Evolutionary conservation across 75 land plant genomes (phyloP), one percentile per base, ranked within the genome.

Genomic region (Picea sitchensis): DNA sequence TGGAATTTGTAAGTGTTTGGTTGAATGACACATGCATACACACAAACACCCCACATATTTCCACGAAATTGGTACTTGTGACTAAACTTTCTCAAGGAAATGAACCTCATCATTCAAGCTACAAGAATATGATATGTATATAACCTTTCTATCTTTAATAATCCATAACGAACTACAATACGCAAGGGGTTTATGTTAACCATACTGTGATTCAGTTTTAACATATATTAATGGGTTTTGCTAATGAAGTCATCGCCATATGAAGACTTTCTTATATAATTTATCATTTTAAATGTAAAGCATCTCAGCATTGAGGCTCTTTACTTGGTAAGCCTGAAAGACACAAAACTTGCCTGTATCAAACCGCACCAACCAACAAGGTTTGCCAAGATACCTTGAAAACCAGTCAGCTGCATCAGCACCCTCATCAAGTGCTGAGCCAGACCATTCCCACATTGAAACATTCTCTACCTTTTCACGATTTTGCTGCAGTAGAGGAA

Each of bases 401-500:
- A 98, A 91, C 99, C 99, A 98, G 4, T 89, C 65, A 3, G 92
- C 69, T 78, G 98, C 96, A 75, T 90, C 89, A 68, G 58, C 76
- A 72, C 99, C 99, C 65, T 98, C 94, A 82, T 93, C 93, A 65
- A 93, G 63, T 51, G 92, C 98, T 73, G 90, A 77, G n/a, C 99
- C 99, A 61, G 88, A 80, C 99, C 99, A 98, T 51, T 93, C 89
- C 99, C 98, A 98, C 20, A 91, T 88, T 56, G 96, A 89, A 51
- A 92, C 86, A 58, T 89, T 87, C 78, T 93, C 91, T 2, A 90
- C 76, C 60, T 60, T 79, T 59, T 80, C 38, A 21, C 60, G 32
- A 56, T 62, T 80, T 23, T 64, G 44, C 36, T 82, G 84, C 61
- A 73, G 65, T 60, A 98, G 78, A 60, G 94, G 84, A 82, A 98